Percentiles rank a stretch among this genome's conserved stretches.
Evolutionary conservation across 768 basidiomycete species (phyloP).

Genomic region (Clitopilus hobsonii): DNA sequence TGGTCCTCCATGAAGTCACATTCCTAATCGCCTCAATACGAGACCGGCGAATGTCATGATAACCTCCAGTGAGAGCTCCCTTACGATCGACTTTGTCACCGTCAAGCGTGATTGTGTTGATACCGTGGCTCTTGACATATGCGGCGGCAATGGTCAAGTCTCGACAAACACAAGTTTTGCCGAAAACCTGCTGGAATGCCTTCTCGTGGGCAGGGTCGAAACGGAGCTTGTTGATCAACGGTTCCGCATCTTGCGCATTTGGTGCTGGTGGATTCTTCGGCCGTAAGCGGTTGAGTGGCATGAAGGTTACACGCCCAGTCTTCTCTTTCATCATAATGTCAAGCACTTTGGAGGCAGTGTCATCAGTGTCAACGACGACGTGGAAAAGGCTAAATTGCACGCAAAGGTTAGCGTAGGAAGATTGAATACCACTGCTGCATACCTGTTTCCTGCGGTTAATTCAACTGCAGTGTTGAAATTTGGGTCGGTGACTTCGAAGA

Average conservation of each 20-base stretch:
- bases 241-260: constrained; percentile 73
- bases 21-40: constrained; percentile 83
- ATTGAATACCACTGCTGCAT: constrained; percentile 1
- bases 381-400: constrained; percentile 75
- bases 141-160: constrained; percentile 90
- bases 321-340: constrained; percentile 93
- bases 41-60: constrained; percentile 86
- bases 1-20: constrained; percentile 70
- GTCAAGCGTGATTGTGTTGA: constrained; percentile 96
- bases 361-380: constrained; percentile 95
- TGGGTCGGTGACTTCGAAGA: constrained; percentile 84
- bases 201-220: constrained; percentile 68
- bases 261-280: constrained; percentile 64
- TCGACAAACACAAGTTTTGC: constrained; percentile 93
- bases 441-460: constrained; percentile 95
- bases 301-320: constrained; percentile 93
- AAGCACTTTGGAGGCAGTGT: constrained; percentile 86
- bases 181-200: constrained; percentile 96
- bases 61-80: constrained; percentile 94
- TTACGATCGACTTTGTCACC: constrained; percentile 98
- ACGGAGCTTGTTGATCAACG: constrained; percentile 76
- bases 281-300: constrained; percentile 94
- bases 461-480: constrained; percentile 93
- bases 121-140: constrained; percentile 90
- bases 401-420: not conserved